Evolutionary conservation across 148 eudicot species (phyloP).

Genomic region (Polygonum maritimum): DNA sequence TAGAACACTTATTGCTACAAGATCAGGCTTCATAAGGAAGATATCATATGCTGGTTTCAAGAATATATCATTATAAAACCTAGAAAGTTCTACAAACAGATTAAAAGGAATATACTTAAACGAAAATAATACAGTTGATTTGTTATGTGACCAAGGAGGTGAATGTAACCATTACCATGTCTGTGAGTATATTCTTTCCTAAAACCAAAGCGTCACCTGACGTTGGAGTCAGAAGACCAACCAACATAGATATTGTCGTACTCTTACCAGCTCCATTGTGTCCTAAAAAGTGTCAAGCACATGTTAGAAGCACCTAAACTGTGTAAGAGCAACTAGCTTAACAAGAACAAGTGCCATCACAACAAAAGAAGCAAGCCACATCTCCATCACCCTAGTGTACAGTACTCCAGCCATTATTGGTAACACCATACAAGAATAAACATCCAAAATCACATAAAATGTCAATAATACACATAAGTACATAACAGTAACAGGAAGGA

Average conservation of each 20-base stretch:
- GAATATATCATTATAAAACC: neutral
- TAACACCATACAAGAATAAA: neutral
- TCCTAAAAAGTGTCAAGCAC: slow-evolving; percentile 29
- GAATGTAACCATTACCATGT: slow-evolving; percentile 49
- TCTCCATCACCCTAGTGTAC: neutral
- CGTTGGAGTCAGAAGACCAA: slow-evolving; percentile 86
- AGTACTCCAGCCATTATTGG: neutral
- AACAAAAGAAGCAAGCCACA: neutral
- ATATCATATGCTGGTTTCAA: neutral
- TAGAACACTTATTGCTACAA: neutral
- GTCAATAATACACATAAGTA: neutral
- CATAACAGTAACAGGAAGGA: neutral
- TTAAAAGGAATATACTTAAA: neutral
- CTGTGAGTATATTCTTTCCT: slow-evolving; percentile 77
- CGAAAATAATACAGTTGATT: neutral
- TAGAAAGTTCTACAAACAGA: neutral
- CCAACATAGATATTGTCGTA: slow-evolving; percentile 98
- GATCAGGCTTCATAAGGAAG: neutral
- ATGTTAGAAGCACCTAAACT: neutral
- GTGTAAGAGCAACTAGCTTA: neutral
- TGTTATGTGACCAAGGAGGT: neutral
- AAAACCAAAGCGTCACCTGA: slow-evolving; percentile 93
- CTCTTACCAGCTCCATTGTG: slow-evolving; percentile 99
- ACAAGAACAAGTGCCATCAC: neutral
- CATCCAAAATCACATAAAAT: neutral